Percentiles rank a stretch among this genome's conserved stretches.
Evolutionary conservation across 768 basidiomycete species (phyloP).

Genomic region (Tulasnella sp.): DNA sequence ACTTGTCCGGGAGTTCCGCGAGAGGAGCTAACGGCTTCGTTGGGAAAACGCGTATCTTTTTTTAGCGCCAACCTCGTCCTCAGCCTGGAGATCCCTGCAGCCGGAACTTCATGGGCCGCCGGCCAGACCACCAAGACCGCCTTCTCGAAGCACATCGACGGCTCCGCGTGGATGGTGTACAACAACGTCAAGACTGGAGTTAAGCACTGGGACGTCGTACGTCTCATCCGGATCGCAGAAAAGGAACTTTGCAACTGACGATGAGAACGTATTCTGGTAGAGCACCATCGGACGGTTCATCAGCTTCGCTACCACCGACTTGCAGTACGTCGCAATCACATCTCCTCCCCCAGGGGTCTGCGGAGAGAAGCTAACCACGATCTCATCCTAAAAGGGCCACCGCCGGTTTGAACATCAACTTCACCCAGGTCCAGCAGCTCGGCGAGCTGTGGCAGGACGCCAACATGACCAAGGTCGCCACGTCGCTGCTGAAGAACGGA

Average conservation of each 20-base stretch:
- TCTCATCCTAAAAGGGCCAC: constrained; percentile 52
- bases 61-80: constrained; percentile 54
- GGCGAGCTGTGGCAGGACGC: constrained; percentile 58
- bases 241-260: too few relatives aligned
- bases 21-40: too few relatives aligned
- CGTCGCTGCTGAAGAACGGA: constrained; percentile 46
- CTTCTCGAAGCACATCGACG: constrained; percentile 60
- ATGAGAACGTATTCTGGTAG: too few relatives aligned
- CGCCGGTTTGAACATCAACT: constrained; percentile 58
- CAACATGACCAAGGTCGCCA: constrained; percentile 49
- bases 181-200: constrained; percentile 59
- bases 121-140: constrained; percentile 49
- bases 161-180: constrained; percentile 72
- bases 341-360: neutral
- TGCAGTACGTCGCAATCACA: constrained; percentile 46
- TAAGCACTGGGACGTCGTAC: constrained; percentile 73
- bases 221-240: constrained; percentile 40
- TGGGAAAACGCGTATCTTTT: too few relatives aligned
- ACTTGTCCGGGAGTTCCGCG: too few relatives aligned
- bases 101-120: constrained; percentile 62
- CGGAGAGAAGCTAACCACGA: too few relatives aligned
- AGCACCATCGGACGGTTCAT: constrained; percentile 69
- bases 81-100: constrained; percentile 62
- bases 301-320: constrained; percentile 60
- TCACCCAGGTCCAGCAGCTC: constrained; percentile 55